A percentile compares a stretch with the other conserved stretches of the same genome.
Evolutionary conservation across 1,284 basidiomycete species (phyloP).

Genomic region (Ceratobasidium sp.): DNA sequence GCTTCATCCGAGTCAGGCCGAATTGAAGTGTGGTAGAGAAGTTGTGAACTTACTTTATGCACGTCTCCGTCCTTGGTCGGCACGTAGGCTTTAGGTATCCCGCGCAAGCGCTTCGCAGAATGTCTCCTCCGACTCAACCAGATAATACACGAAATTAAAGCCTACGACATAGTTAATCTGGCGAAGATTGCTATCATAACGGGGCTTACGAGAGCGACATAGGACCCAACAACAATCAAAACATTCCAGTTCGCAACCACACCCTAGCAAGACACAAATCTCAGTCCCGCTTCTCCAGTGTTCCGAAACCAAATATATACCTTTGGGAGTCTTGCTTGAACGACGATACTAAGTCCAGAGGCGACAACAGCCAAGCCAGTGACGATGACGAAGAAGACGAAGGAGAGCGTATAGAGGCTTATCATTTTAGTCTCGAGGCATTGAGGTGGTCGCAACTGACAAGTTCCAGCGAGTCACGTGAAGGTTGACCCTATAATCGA

Average conservation of each 20-base stretch:
- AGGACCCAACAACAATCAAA: conserved; percentile 46
- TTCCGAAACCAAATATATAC: neutral
- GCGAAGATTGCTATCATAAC: neutral
- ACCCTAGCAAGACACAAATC: neutral
- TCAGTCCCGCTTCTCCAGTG: neutral
- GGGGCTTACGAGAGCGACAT: conserved; percentile 44
- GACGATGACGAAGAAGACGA: conserved; percentile 45
- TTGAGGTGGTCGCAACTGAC: no score
- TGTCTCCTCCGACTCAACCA: conserved; percentile 43
- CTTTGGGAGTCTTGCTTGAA: conserved; percentile 44
- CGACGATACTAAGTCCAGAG: conserved; percentile 43
- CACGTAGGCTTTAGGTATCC: conserved; percentile 45
- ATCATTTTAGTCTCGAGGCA: conserved; percentile 2
- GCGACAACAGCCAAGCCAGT: conserved; percentile 44
- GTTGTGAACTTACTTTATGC: conserved; percentile 40
- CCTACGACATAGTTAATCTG: conserved; percentile 22
- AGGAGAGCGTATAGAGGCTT: conserved; percentile 37
- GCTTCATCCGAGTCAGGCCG: conserved; percentile 3
- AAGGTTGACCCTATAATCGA: no score
- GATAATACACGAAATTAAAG: conserved; percentile 43
- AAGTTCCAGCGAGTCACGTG: no score
- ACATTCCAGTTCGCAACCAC: conserved; percentile 47
- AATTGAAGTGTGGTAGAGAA: neutral
- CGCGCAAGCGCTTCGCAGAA: conserved; percentile 33
- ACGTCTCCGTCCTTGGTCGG: conserved; percentile 45